Percentiles rank a stretch among this genome's conserved stretches.
Conservation (phyloP, 176 grass and related monocot species). For the Oryza glumipatula region DNA sequence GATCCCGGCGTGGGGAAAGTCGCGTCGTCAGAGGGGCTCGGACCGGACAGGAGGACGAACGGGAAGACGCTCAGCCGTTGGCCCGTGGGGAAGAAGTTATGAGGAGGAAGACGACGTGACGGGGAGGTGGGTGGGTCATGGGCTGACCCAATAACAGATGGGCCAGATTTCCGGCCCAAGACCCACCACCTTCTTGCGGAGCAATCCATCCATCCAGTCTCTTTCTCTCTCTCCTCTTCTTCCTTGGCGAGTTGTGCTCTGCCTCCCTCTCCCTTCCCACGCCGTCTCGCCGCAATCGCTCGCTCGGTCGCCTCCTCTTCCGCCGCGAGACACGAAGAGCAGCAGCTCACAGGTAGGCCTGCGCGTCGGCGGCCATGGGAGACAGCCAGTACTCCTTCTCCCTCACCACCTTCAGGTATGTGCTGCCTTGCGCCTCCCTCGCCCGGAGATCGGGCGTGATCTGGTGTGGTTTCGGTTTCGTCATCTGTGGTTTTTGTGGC, state of each 20-base stretch:
- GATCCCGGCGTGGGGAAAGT: not conserved
- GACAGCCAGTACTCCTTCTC: slow-evolving; percentile 98
- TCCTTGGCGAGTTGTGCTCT: not conserved
- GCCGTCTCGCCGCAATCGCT: slow-evolving; percentile 21
- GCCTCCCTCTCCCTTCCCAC: not conserved
- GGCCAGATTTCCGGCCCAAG: not conserved
- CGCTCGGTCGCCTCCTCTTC: not conserved
- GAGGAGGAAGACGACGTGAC: not conserved
- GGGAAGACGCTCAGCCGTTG: not conserved
- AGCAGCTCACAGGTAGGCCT: not conserved
- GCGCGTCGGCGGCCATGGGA: slow-evolving; percentile 49
- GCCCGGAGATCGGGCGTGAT: slow-evolving; percentile 23
- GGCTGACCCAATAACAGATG: not conserved
- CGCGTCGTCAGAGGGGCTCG: not conserved
- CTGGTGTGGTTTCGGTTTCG: not conserved
- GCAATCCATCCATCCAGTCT: slow-evolving; percentile 27
- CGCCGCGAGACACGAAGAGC: not conserved
- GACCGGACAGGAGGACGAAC: not conserved
- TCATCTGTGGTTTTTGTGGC: slow-evolving; percentile 9
- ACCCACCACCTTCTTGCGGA: slow-evolving; percentile 43
- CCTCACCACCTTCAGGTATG: slow-evolving; percentile 94
- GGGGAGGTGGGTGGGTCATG: not conserved
- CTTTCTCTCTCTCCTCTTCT: not conserved
- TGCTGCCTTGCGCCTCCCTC: not conserved
- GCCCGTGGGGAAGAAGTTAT: not conserved